Evolutionary conservation across 2,329 filamentous ascomycete genomes (phyloP), one percentile per base, ranked within the genome.

Genomic region (Arthrobotrys entomopaga): DNA sequence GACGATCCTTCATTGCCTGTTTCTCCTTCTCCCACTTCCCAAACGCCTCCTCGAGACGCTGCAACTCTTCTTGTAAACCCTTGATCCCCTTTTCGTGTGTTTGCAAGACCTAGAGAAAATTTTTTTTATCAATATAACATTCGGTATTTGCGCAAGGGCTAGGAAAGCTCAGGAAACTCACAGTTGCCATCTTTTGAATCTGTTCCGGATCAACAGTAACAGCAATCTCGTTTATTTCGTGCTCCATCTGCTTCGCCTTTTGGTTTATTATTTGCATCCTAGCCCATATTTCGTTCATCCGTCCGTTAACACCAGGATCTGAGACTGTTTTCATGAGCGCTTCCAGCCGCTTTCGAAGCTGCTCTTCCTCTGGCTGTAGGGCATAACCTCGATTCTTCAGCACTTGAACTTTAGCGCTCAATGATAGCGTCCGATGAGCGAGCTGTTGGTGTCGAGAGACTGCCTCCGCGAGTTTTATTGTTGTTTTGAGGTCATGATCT

Each of bases 271-370:
- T 87, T 56, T 93, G 89, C 82, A 95, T 87, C 52, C 91, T 85
- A 77, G 91, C 92, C 91, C 91, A 95, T 50, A 95, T 88, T 83
- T 95, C 91, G 81, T 95, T 92, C 80, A 92, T 89, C 77, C 91
- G 84, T 1, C 91, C 91, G 42, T 87, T 87, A 65, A 94, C 85
- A 6, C 89, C 88, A 6, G 92, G 91, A 79, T 95, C 91, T 76
- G 89, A 88, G 26, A 92, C 87, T 58, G 85, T 84, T 79, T 87
- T 87, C 80, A 93, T 90, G 69, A 95, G 83, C 22, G 83, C 84
- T 79, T 88, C 83, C 70, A 96, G 84, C 80, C 91, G 90, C 78
- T 88, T 87, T 81, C 90, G 89, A 52, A 96, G 81, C 77, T 91
- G 89, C 79, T 96, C 92, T 81, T 96, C 91, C 76, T 91, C 89